These are phyloP conservation scores for Gonapodya prolifera DNA, from an alignment of 192 early-diverging fungal species.

Conservation along the genomic window DNA sequence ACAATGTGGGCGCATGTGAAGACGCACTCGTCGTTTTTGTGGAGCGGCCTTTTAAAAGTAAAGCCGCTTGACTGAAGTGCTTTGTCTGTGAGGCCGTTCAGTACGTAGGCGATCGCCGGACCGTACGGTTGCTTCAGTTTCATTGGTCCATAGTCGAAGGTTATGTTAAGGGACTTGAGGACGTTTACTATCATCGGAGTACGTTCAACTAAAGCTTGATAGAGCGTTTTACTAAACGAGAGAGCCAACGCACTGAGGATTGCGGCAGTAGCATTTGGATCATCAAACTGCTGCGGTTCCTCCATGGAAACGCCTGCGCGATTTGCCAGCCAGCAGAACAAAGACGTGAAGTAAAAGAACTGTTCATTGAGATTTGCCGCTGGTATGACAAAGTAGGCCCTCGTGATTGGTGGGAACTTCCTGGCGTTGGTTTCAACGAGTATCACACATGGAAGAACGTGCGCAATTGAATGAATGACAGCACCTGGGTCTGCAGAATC, in stretches of 20 bases:
- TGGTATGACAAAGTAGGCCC: slow-evolving; percentile 3
- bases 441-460: background rate
- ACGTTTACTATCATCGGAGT: slow-evolving; percentile 11
- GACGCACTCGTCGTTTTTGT: slow-evolving; percentile 39
- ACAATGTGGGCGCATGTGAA: background rate
- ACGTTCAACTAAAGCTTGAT: background rate
- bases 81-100: slow-evolving; percentile 29
- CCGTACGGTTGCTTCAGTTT: slow-evolving; percentile 45
- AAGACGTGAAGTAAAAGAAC: slow-evolving; percentile 32
- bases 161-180: slow-evolving; percentile 33
- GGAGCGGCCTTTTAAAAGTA: slow-evolving; percentile 32
- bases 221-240: background rate
- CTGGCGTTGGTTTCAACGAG: background rate
- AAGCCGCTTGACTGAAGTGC: slow-evolving; percentile 23
- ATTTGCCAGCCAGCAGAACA: slow-evolving; percentile 37
- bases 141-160: slow-evolving; percentile 36
- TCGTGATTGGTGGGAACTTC: background rate
- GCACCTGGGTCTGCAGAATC: slow-evolving; percentile 1
- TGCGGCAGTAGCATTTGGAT: slow-evolving; percentile 39
- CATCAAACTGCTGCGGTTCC: slow-evolving; percentile 42
- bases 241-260: slow-evolving; percentile 30
- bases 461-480: background rate
- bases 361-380: slow-evolving; percentile 39
- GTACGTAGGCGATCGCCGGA: slow-evolving; percentile 28
- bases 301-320: slow-evolving; percentile 22